Percentiles rank a stretch among this genome's conserved stretches.
These are phyloP conservation scores for Crithidia bombi DNA, from an alignment of 208 protist species.

Conservation along the genomic window DNA sequence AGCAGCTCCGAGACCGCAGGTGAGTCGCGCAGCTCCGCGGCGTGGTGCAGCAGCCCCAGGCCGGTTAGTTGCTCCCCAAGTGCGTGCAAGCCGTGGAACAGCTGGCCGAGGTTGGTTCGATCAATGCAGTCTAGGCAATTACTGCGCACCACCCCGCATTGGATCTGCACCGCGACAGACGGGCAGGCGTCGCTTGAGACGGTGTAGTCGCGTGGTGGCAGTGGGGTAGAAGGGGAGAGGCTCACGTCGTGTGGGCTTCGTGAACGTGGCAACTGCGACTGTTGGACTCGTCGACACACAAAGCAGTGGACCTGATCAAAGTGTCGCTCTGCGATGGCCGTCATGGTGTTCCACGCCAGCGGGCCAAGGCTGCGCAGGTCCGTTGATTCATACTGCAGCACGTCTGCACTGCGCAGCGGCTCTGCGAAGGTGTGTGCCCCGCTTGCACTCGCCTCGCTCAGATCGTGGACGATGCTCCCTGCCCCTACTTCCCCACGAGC, in stretches of 20 bases:
- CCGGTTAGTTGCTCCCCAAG: slow-evolving; percentile 69
- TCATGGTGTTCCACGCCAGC: slow-evolving; percentile 78
- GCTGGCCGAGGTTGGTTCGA: slow-evolving; percentile 97
- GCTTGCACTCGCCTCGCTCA: not conserved
- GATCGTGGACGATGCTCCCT: too few species aligned
- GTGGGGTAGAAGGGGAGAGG: not conserved
- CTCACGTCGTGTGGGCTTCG: too few species aligned
- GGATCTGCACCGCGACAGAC: slow-evolving; percentile 29
- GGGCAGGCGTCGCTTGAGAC: not conserved
- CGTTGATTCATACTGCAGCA: slow-evolving; percentile 80
- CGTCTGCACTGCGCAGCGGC: slow-evolving; percentile 19
- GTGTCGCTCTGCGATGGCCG: slow-evolving; percentile 54
- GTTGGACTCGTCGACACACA: slow-evolving; percentile 26
- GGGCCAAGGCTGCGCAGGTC: slow-evolving; percentile 79
- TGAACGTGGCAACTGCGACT: not conserved
- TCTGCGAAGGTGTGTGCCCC: not conserved
- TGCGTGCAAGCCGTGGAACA: slow-evolving; percentile 89
- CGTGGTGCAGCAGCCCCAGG: slow-evolving; percentile 49
- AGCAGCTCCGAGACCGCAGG: slow-evolving; percentile 58
- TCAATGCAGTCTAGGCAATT: slow-evolving; percentile 99
- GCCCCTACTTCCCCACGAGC: not conserved
- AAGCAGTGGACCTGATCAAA: slow-evolving; percentile 60
- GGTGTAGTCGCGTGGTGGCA: not conserved
- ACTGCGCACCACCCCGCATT: slow-evolving; percentile 92
- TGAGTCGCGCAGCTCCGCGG: slow-evolving; percentile 44